Evolutionary conservation across 257 asterid genomes (phyloP), one percentile per base, ranked within the genome.

Genomic region (Haberlea rhodopensis): DNA sequence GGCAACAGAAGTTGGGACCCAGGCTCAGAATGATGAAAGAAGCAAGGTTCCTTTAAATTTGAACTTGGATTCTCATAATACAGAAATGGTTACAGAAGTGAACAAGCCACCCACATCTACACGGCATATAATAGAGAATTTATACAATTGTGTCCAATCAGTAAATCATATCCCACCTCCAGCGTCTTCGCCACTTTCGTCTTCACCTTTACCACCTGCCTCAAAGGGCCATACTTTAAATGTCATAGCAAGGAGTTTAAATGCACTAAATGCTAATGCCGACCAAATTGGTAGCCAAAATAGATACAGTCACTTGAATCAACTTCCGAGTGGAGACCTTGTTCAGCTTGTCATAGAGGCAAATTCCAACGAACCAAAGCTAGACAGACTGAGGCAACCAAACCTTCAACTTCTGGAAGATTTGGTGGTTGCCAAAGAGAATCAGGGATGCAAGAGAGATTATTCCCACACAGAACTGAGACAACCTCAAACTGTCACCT

Each of bases 221-320:
- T 27, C 67, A 11, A 83, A 73, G 67, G 84, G 78, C 56, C 88
- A 60, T 58, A 67, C 82, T n/a, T 69, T 85, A 76, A 85, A 91
- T 78, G 76, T 63, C 80, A 71, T 82, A 21, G 95, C 91, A 26
- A 79, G 91, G 80, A 77, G 51, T 71, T 59, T 84, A 61, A 85
- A 69, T 40, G 49, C 63, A 62, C 80, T 34, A 68, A 88, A 73
- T 67, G 68, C 72, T 48, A 64, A 54, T 64, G 23, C 57, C 24
- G 68, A 75, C 67, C 85, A n/a, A n/a, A n/a, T n/a, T n/a, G n/a
- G n/a, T n/a, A n/a, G n/a, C n/a, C n/a, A 71, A 32, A 65, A 57
- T 73, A 69, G 66, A 57, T 59, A 68, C 57, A 68, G 51, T 46
- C 83, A 65, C 54, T 78, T 61, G 52, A 72, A 71, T 72, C 84